These are phyloP conservation scores for Talaromyces adpressus DNA, from an alignment of 495 filamentous ascomycete genomes.

Conservation along the genomic window DNA sequence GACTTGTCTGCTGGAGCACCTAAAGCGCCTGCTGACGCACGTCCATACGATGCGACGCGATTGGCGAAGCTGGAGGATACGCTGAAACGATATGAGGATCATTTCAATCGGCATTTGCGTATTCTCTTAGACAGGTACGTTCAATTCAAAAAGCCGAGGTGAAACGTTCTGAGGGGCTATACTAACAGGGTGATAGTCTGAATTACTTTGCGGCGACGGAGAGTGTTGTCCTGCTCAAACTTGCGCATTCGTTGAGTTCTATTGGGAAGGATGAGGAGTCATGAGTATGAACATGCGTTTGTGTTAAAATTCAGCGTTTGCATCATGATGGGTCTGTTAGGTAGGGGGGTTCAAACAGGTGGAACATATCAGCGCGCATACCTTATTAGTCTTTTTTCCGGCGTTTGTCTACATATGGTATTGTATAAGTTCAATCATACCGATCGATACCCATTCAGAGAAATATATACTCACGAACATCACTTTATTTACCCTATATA, in stretches of 20 bases:
- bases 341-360: background rate
- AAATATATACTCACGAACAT: background rate
- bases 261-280: constrained; percentile 28
- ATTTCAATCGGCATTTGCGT: constrained; percentile 84
- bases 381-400: background rate
- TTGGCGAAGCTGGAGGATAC: constrained; percentile 77
- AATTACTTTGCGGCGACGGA: constrained; percentile 97
- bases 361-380: background rate
- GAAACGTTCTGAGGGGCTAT: background rate
- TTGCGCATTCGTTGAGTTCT: constrained; percentile 46
- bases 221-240: constrained; percentile 83
- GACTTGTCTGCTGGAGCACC: constrained; percentile 49
- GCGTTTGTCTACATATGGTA: background rate
- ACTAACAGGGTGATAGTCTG: constrained; percentile 32
- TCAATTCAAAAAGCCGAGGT: background rate
- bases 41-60: constrained; percentile 51
- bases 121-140: constrained; percentile 75
- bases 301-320: background rate
- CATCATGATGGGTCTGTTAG: background rate
- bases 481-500: background rate
- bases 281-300: background rate
- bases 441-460: background rate
- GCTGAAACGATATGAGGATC: constrained; percentile 79
- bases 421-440: background rate
- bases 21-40: constrained; percentile 23